phyloP scores from a whole-genome alignment of 2,329 filamentous ascomycete genomes.

The Colletotrichum chlorophyti region DNA sequence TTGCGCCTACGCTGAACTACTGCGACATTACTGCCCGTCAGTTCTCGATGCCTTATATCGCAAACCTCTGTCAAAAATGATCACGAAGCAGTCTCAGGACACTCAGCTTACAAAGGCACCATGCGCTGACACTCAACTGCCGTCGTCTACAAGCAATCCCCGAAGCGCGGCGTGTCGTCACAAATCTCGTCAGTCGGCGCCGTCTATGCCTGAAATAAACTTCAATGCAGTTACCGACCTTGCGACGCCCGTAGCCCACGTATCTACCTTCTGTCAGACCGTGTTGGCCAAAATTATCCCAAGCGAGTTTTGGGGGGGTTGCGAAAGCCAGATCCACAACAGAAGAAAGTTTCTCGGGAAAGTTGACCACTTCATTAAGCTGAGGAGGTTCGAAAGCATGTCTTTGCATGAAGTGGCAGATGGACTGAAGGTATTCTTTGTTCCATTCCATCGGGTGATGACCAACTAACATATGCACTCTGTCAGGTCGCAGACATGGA shows the following conservation, averaged over 20 bases:
- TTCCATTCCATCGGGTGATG: too few relatives aligned
- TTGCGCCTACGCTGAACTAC: slow-evolving; percentile 81
- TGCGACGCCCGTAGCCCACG: slow-evolving; percentile 70
- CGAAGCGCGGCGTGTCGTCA: background rate
- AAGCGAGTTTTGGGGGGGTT: slow-evolving; percentile 73
- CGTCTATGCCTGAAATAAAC: slow-evolving; percentile 43
- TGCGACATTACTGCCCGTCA: slow-evolving; percentile 81
- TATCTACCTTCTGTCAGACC: slow-evolving; percentile 88
- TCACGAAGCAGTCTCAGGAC: background rate
- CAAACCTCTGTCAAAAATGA: slow-evolving; percentile 7
- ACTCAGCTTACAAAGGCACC: background rate
- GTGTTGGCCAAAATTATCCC: slow-evolving; percentile 78
- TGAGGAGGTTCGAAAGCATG: slow-evolving; percentile 83
- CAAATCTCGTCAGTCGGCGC: background rate
- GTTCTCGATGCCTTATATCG: slow-evolving; percentile 33
- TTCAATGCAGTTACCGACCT: slow-evolving; percentile 65
- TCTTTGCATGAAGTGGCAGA: slow-evolving; percentile 81
- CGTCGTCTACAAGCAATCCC: background rate
- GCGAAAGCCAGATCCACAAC: slow-evolving; percentile 63
- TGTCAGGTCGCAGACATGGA: slow-evolving; percentile 68
- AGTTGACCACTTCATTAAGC: slow-evolving; percentile 77
- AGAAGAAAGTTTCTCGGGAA: slow-evolving; percentile 65
- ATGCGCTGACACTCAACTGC: background rate
- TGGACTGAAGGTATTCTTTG: slow-evolving; percentile 69
- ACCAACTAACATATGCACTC: background rate